A percentile compares a stretch with the other conserved stretches of the same genome.
These are phyloP conservation scores for Neocallimastix lanati DNA, from an alignment of 192 early-diverging fungal species.

Conservation along the genomic window DNA sequence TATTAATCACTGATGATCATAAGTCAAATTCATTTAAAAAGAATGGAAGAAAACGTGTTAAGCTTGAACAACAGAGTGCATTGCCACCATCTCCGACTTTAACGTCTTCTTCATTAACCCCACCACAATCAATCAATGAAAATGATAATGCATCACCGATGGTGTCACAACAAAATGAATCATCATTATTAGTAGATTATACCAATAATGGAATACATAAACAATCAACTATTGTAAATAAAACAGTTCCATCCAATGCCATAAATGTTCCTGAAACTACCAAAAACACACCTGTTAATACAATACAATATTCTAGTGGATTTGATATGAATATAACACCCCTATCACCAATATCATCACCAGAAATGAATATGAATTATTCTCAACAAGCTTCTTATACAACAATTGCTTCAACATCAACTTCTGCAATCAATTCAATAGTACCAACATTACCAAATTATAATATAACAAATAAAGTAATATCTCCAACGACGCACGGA, in stretches of 20 bases:
- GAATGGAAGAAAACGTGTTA: slow-evolving; percentile 14
- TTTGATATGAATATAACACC: not conserved
- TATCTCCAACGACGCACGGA: not conserved
- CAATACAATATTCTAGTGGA: not conserved
- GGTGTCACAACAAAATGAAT: slow-evolving; percentile 3
- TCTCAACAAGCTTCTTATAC: not conserved
- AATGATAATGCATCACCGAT: slow-evolving; percentile 2
- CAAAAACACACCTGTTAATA: not conserved
- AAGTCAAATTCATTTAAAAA: slow-evolving; percentile 58
- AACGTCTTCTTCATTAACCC: not conserved
- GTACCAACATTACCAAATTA: not conserved
- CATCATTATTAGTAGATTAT: slow-evolving; percentile 1
- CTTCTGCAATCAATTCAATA: not conserved
- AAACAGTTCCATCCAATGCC: not conserved
- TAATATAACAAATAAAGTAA: not conserved
- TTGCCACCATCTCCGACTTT: not conserved
- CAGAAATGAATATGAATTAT: not conserved
- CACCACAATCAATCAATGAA: not conserved
- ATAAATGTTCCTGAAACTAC: not conserved
- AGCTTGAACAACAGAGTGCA: slow-evolving; percentile 9
- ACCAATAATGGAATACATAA: not conserved
- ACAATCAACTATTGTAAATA: not conserved
- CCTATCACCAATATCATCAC: not conserved
- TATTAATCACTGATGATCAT: slow-evolving; percentile 96
- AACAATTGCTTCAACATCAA: not conserved